Evolutionary conservation across 2,329 filamentous ascomycete species (phyloP).

Genomic region (Nannizzia gypsea): DNA sequence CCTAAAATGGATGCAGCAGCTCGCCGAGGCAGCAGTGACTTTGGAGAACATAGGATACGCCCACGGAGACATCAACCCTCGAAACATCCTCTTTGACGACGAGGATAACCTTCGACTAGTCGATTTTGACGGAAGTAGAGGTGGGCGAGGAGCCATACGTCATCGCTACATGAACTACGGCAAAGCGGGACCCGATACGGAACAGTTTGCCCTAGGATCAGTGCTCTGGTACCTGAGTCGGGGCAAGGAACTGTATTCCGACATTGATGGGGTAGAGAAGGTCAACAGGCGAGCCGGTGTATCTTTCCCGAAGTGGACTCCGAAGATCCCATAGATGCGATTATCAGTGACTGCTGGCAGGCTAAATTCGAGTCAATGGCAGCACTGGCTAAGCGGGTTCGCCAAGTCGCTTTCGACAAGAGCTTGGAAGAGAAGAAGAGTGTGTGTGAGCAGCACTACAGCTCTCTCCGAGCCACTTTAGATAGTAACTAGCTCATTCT

Average conservation of each 20-base stretch:
- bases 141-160: background rate
- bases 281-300: background rate
- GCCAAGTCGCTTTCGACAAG: constrained; percentile 7
- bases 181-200: background rate
- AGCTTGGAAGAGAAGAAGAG: background rate
- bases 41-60: constrained; percentile 13
- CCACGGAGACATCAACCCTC: constrained; percentile 15
- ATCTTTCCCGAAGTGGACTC: background rate
- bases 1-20: constrained; percentile 3
- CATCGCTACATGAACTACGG: background rate
- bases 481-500: background rate
- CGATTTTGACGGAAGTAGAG: constrained; percentile 12
- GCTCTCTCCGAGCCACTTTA: background rate
- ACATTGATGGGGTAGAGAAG: background rate
- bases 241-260: background rate
- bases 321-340: background rate
- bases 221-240: background rate
- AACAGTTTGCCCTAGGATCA: background rate
- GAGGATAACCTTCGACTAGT: constrained; percentile 14
- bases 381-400: background rate
- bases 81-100: constrained; percentile 15
- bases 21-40: constrained; percentile 13
- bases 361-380: background rate
- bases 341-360: background rate
- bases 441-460: background rate